Conservation (phyloP, 495 filamentous ascomycete genomes). For the Parathielavia hyrcaniae region DNA sequence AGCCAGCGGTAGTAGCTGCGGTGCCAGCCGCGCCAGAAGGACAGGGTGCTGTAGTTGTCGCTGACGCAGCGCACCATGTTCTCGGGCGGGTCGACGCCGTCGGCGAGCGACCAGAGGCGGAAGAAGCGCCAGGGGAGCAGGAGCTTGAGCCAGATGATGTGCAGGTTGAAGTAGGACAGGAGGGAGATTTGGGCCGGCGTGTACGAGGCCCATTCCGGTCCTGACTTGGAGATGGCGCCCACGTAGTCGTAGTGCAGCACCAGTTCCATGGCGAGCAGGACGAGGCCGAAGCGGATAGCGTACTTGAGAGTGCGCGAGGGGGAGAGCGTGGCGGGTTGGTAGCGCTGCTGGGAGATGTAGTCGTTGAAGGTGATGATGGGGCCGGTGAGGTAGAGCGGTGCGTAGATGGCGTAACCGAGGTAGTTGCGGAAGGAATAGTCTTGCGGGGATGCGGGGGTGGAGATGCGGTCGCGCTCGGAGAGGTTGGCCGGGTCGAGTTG, state of each 20-base stretch:
- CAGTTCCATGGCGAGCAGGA: constrained; percentile 85
- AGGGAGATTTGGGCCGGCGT: constrained; percentile 83
- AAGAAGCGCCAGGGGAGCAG: constrained; percentile 96
- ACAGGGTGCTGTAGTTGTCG: constrained; percentile 86
- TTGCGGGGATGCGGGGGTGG: constrained; percentile 58
- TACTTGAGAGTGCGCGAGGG: constrained; percentile 63
- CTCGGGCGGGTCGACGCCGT: constrained; percentile 90
- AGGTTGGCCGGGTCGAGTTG: constrained; percentile 79
- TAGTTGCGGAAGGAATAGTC: constrained; percentile 82
- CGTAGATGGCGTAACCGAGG: constrained; percentile 80
- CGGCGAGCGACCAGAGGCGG: constrained; percentile 84
- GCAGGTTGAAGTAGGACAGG: constrained; percentile 92
- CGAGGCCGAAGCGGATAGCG: constrained; percentile 72
- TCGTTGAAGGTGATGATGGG: constrained; percentile 98
- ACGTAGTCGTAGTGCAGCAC: constrained; percentile 91
- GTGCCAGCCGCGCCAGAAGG: constrained; percentile 97
- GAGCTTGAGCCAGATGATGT: constrained; percentile 97
- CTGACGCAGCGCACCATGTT: constrained; percentile 98
- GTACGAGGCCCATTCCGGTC: constrained; percentile 73
- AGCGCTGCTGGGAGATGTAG: constrained; percentile 77
- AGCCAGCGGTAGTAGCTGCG: constrained; percentile 90
- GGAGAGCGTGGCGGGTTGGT: constrained; percentile 62
- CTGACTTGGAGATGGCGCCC: constrained; percentile 80
- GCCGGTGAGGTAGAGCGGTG: constrained; percentile 85
- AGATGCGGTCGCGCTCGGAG: constrained; percentile 80